A percentile compares a stretch with the other conserved stretches of the same genome.
phyloP scores from a whole-genome alignment of 75 land plant species.

The Picea sitchensis region DNA sequence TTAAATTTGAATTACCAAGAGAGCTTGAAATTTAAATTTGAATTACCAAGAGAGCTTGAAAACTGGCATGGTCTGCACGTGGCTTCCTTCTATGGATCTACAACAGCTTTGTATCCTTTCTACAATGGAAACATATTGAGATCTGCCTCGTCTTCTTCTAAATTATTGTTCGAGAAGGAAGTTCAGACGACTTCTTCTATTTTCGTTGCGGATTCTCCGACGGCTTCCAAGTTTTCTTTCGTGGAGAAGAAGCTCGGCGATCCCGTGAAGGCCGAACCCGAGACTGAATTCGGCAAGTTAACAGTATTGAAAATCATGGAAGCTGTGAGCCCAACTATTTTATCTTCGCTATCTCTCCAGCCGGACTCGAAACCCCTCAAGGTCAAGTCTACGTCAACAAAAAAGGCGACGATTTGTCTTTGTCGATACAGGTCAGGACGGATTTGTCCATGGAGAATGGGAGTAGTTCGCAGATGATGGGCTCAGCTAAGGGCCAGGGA shows the following conservation, averaged over 20 bases:
- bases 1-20: too few species aligned
- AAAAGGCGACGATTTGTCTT: background rate
- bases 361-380: constrained; percentile 7
- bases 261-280: background rate
- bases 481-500: background rate
- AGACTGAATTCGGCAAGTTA: too few species aligned
- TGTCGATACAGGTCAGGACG: background rate
- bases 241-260: background rate
- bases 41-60: background rate
- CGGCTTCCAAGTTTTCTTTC: background rate
- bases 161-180: constrained; percentile 4
- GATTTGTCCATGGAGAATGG: background rate
- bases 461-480: background rate
- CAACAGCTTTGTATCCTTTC: background rate
- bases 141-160: background rate
- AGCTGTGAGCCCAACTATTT: background rate
- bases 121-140: background rate
- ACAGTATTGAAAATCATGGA: background rate
- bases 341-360: background rate
- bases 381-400: background rate
- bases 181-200: background rate
- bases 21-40: too few species aligned
- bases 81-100: background rate
- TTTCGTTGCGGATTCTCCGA: background rate
- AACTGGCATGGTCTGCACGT: background rate